phyloP scores from a whole-genome alignment of 371 early-diverging fungal genomes.

The Sporodiniella umbellata region DNA sequence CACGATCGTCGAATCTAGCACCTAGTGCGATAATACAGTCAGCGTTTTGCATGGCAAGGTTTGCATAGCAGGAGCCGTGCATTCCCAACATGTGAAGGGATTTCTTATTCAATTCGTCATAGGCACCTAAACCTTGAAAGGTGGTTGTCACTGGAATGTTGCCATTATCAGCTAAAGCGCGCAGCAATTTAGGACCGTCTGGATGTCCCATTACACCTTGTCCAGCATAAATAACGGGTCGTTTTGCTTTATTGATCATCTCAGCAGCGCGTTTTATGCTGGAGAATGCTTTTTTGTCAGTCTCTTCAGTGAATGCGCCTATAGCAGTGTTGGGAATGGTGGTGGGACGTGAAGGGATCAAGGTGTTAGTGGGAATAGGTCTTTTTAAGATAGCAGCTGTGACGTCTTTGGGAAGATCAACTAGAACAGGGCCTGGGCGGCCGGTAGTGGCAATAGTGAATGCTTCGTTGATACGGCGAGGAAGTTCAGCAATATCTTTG shows the following conservation, averaged over 20 bases:
- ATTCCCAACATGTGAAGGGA: slow-evolving; percentile 97
- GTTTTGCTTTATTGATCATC: slow-evolving; percentile 83
- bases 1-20: slow-evolving; percentile 97
- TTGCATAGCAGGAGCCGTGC: slow-evolving; percentile 97
- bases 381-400: slow-evolving; percentile 86
- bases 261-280: slow-evolving; percentile 67
- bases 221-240: slow-evolving; percentile 95
- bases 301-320: slow-evolving; percentile 41
- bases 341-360: slow-evolving; percentile 64
- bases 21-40: slow-evolving; percentile 96
- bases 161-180: slow-evolving; percentile 76
- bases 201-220: slow-evolving; percentile 83
- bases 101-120: slow-evolving; percentile 86
- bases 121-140: slow-evolving; percentile 88
- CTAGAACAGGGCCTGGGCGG: slow-evolving; percentile 96
- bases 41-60: slow-evolving; percentile 94
- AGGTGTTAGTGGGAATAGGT: slow-evolving; percentile 72
- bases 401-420: slow-evolving; percentile 97
- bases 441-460: slow-evolving; percentile 94
- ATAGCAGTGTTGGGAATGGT: slow-evolving; percentile 48
- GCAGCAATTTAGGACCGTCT: slow-evolving; percentile 78
- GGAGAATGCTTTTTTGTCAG: slow-evolving; percentile 50
- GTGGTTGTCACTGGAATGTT: slow-evolving; percentile 97
- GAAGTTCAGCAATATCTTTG: slow-evolving; percentile 92
- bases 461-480: slow-evolving; percentile 95